Conservation (phyloP, 2,329 filamentous ascomycete genomes). For the Nemania abortiva region DNA sequence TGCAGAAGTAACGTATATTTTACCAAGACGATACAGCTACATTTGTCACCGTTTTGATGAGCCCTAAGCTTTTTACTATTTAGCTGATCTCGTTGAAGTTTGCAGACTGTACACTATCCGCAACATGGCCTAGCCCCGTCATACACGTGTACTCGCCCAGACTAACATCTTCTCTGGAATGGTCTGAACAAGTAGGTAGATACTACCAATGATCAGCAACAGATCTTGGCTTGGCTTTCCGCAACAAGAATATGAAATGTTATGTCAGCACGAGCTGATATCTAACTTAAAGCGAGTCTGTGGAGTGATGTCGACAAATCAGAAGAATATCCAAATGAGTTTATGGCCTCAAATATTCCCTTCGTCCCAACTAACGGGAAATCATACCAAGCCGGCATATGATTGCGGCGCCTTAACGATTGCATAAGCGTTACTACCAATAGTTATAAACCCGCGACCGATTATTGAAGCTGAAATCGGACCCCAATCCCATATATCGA, state of each 20-base stretch:
- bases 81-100: slow-evolving; percentile 15
- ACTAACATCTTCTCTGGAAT: neutral
- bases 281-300: neutral
- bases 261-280: slow-evolving; percentile 18
- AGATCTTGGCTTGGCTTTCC: slow-evolving; percentile 10
- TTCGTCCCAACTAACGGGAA: neutral
- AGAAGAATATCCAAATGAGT: neutral
- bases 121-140: slow-evolving; percentile 8
- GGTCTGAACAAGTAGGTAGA: neutral
- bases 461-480: slow-evolving; percentile 3
- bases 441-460: neutral
- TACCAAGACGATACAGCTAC: neutral
- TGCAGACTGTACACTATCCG: neutral
- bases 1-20: neutral
- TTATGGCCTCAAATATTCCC: neutral
- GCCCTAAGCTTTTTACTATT: slow-evolving; percentile 11
- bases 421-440: neutral
- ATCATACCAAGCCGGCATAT: neutral
- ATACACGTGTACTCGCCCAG: neutral
- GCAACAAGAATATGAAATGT: slow-evolving; percentile 12
- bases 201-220: slow-evolving; percentile 6
- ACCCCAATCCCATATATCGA: neutral
- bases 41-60: slow-evolving; percentile 29
- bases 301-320: slow-evolving; percentile 2
- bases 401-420: neutral